Base-by-base conservation (phyloP, 352 stramenopile genomes). In the Pythium vanterpoolii region DNA sequence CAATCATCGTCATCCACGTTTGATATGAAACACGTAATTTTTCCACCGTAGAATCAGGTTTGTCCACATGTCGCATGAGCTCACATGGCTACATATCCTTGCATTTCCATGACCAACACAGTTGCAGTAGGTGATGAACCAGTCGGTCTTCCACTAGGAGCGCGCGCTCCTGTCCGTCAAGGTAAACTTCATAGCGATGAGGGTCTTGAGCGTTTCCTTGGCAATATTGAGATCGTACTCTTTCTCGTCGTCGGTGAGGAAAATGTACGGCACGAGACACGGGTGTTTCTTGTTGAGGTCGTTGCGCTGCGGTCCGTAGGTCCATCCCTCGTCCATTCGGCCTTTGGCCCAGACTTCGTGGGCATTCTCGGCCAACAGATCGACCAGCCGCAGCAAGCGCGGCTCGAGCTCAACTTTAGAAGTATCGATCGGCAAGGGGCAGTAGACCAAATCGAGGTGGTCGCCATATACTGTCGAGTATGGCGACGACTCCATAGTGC, bases 161-260 rank as follows among this genome's bases (percentile, higher is more conserved):
- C 56, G 48, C 7, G 58, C 53, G 14, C 74, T 86, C 39, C 74
- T 74, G 38, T 95, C 81, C 8, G 88, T 67, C 56, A 95, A 80
- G 21, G 76, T 87, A 44, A 93, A 95, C 50, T 90, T 89, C 78
- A 95, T 90, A 18, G 86, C 86, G 24, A 93, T 72, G 16, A 95
- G 74, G 47, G 82, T 95, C 77, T 95, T 95, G 59, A 93, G 78
- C 34, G 86, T 95, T 61, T 92, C 84, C 56, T 86, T 88, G 24
- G 86, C 86, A 53, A 91, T 95, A 57, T 93, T 95, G 39, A 93
- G 69, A 63, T 95, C 86, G 66, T 93, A 93, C 55, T 93, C 84
- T 56, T 95, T 93, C 55, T 95, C 86, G 5, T 91, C 84, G 47
- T 95, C 84, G 14, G 84, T 93, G n/a, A 95, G 68, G 62, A 93